Evolutionary conservation across 2,329 filamentous ascomycete genomes (phyloP).

Genomic region (Trichoderma simmonsii): DNA sequence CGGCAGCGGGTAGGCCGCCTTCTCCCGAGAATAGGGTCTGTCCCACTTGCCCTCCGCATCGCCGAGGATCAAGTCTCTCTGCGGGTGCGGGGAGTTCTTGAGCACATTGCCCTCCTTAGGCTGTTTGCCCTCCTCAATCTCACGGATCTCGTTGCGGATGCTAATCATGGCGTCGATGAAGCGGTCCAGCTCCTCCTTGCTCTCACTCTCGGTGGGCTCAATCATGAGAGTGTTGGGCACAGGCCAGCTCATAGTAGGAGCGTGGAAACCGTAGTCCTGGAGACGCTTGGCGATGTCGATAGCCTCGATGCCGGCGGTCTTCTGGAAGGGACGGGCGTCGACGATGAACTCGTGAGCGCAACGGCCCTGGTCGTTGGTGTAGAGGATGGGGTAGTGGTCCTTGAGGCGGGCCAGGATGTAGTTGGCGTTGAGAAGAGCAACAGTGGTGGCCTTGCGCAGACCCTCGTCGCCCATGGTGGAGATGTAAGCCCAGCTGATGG

Average conservation of each 20-base stretch:
- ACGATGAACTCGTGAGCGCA: constrained; percentile 98
- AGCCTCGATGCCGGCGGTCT: constrained; percentile 78
- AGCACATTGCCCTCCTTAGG: constrained; percentile 77
- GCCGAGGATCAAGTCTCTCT: constrained; percentile 70
- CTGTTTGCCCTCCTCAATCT: constrained; percentile 74
- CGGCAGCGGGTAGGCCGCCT: constrained; percentile 80
- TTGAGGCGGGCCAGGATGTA: constrained; percentile 88
- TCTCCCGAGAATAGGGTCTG: constrained; percentile 74
- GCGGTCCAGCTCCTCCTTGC: constrained; percentile 85
- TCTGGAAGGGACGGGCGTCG: constrained; percentile 80
- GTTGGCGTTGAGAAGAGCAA: constrained; percentile 94
- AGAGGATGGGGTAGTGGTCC: constrained; percentile 85
- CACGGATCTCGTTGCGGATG: constrained; percentile 81
- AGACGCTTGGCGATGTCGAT: constrained; percentile 96
- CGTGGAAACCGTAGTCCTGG: constrained; percentile 96
- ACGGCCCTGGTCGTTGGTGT: constrained; percentile 82
- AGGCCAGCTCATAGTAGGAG: constrained; percentile 95
- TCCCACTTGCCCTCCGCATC: constrained; percentile 63
- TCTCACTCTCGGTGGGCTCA: constrained; percentile 92
- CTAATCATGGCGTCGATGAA: constrained; percentile 87
- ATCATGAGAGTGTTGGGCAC: constrained; percentile 97
- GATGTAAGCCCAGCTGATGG: constrained; percentile 94
- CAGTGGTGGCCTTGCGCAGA: constrained; percentile 83
- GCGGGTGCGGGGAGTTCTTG: constrained; percentile 84
- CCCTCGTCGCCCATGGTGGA: constrained; percentile 80